These are phyloP conservation scores for Fusarium clavum DNA, from an alignment of 2,329 filamentous ascomycete species.

Conservation along the genomic window DNA sequence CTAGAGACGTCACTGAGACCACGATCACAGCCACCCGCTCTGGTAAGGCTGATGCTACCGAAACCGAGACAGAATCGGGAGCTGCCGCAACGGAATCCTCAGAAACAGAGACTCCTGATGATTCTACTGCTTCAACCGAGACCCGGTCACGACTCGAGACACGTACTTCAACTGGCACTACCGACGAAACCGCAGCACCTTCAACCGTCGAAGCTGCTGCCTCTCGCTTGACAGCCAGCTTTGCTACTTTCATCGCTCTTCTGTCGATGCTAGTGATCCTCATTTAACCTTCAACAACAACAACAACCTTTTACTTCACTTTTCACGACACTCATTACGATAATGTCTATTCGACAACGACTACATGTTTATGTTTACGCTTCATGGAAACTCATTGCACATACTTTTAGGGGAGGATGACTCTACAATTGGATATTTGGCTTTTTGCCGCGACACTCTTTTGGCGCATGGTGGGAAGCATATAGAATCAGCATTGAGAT, in stretches of 20 bases:
- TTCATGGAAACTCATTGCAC: slow-evolving; percentile 39
- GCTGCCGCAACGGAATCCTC: slow-evolving; percentile 9
- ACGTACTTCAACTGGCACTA: slow-evolving; percentile 31
- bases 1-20: slow-evolving; percentile 15
- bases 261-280: slow-evolving; percentile 38
- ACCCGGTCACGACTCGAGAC: slow-evolving; percentile 36
- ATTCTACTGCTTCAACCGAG: slow-evolving; percentile 10
- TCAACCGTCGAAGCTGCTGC: slow-evolving; percentile 36
- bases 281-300: slow-evolving; percentile 35
- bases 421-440: slow-evolving; percentile 26
- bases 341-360: slow-evolving; percentile 38
- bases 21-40: slow-evolving; percentile 13
- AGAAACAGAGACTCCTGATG: not conserved
- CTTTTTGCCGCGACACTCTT: slow-evolving; percentile 39
- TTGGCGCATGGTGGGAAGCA: slow-evolving; percentile 41
- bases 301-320: slow-evolving; percentile 10
- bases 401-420: slow-evolving; percentile 4
- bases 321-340: slow-evolving; percentile 45
- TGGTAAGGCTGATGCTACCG: slow-evolving; percentile 3
- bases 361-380: slow-evolving; percentile 31
- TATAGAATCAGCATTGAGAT: slow-evolving; percentile 37
- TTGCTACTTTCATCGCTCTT: slow-evolving; percentile 36
- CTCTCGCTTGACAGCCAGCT: slow-evolving; percentile 31
- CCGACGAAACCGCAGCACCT: slow-evolving; percentile 24
- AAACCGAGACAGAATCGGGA: slow-evolving; percentile 1